Evolutionary conservation across 345 rosid species (phyloP), one percentile per base, ranked within the genome.

Genomic region (Streptanthus diversifolius): DNA sequence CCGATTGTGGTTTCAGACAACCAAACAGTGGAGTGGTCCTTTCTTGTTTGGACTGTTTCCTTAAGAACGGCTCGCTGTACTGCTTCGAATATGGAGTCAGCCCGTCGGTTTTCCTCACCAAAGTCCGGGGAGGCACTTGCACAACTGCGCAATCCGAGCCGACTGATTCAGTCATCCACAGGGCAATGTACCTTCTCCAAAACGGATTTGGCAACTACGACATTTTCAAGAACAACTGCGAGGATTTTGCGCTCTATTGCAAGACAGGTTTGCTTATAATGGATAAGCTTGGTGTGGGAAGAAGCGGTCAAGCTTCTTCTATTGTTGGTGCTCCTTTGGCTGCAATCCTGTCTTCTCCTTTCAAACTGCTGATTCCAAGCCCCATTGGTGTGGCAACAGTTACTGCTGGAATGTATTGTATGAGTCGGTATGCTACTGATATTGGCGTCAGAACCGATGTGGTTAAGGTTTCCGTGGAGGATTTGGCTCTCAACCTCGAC

Each of bases 141-240:
- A 86, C 98, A 54, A 95, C 95, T 1, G 97, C 98, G 7, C 35
- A 80, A 35, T 77, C 93, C 22, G 99, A 95, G 71, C 81, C 80
- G 13, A 74, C 88, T 2, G 88, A 83, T 57, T 53, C 78, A 6
- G 93, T 88, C 27, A 76, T 91, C 78, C 92, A 91, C 79, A 79
- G 96, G 64, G 97, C 99, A 79, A 91, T 95, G 98, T 81, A 90
- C 79, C 98, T 95, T 68, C 93, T 95, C 56, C 98, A 95, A 72
- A 91, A 90, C 72, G 98, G 99, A 8, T 95, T 95, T 63, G 99
- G 99, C 17, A 90, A 90, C 73, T 95, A 95, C 30, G 90, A 95
- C 53, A 77, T 91, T 53, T 90, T 95, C 75, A 85, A 80, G 78
- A 95, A 91, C 89, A 95, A 95, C 71, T 95, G 99, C 4, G 99